phyloP scores from a whole-genome alignment of 306 rosid species.

The Gynostemma pentaphyllum region DNA sequence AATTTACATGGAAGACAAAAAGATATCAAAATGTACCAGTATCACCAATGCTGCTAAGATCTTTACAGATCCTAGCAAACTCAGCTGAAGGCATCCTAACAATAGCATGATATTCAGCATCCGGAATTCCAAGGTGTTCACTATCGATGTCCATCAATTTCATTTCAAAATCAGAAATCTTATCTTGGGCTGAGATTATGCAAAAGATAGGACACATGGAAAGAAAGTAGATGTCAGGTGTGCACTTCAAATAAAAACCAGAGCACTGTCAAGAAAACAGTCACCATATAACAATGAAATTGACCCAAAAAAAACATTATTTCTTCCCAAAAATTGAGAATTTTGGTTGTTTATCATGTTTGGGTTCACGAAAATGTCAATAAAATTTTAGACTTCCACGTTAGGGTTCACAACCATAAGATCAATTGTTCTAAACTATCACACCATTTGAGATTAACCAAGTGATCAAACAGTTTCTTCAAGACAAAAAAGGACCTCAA shows the following conservation, averaged over 20 bases:
- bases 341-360: background rate
- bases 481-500: background rate
- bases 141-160: slow-evolving; percentile 95
- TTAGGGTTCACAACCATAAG: background rate
- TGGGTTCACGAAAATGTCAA: background rate
- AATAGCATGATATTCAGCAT: slow-evolving; percentile 86
- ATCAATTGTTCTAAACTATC: background rate
- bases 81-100: slow-evolving; percentile 88
- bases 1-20: background rate
- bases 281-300: background rate
- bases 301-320: background rate
- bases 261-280: background rate
- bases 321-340: background rate
- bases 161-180: slow-evolving; percentile 94
- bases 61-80: slow-evolving; percentile 85
- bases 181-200: slow-evolving; percentile 40
- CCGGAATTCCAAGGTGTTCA: slow-evolving; percentile 93
- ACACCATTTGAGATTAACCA: background rate
- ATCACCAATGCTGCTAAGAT: slow-evolving; percentile 87
- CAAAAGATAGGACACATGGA: background rate
- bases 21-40: slow-evolving; percentile 39
- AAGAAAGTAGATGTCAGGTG: background rate
- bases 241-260: background rate
- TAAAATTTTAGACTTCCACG: background rate
- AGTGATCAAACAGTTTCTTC: background rate